phyloP scores from a whole-genome alignment of 768 basidiomycete species.

The Amanita muscaria region DNA sequence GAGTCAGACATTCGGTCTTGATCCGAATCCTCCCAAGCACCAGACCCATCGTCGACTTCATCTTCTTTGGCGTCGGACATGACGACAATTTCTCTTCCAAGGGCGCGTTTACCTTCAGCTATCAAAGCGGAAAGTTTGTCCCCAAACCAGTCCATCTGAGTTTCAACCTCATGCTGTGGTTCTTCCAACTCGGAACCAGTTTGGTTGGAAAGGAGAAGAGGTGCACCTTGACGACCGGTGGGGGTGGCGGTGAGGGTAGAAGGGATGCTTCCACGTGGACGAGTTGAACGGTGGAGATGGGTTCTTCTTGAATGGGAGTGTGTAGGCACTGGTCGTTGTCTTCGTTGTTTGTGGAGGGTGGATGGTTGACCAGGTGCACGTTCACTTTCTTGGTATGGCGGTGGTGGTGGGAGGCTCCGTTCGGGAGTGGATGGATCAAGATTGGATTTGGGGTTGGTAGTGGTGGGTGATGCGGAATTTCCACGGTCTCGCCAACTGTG shows the following conservation, averaged over 20 bases:
- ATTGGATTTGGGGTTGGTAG: slow-evolving; percentile 28
- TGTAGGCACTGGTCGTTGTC: background rate
- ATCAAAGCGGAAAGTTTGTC: slow-evolving; percentile 62
- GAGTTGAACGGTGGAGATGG: slow-evolving; percentile 9
- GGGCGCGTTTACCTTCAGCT: slow-evolving; percentile 69
- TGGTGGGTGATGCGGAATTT: slow-evolving; percentile 33
- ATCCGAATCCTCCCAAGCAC: slow-evolving; percentile 55
- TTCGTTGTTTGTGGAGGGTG: background rate
- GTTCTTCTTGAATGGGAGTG: slow-evolving; percentile 2
- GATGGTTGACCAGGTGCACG: slow-evolving; percentile 8
- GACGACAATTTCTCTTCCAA: slow-evolving; percentile 71
- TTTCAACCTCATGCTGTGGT: slow-evolving; percentile 27
- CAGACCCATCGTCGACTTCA: slow-evolving; percentile 68
- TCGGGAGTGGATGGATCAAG: slow-evolving; percentile 7
- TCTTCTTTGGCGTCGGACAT: slow-evolving; percentile 69
- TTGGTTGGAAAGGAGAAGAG: slow-evolving; percentile 12
- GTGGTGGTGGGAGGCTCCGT: slow-evolving; percentile 18
- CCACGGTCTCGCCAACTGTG: slow-evolving; percentile 73
- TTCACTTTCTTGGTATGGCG: slow-evolving; percentile 18
- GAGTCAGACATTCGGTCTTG: background rate
- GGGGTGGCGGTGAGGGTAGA: slow-evolving; percentile 11
- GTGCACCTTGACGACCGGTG: slow-evolving; percentile 21
- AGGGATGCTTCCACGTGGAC: slow-evolving; percentile 10
- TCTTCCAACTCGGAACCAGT: slow-evolving; percentile 7
- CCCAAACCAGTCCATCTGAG: slow-evolving; percentile 79